Evolutionary conservation across 306 rosid genomes (phyloP).

Genomic region (Abrus precatorius): DNA sequence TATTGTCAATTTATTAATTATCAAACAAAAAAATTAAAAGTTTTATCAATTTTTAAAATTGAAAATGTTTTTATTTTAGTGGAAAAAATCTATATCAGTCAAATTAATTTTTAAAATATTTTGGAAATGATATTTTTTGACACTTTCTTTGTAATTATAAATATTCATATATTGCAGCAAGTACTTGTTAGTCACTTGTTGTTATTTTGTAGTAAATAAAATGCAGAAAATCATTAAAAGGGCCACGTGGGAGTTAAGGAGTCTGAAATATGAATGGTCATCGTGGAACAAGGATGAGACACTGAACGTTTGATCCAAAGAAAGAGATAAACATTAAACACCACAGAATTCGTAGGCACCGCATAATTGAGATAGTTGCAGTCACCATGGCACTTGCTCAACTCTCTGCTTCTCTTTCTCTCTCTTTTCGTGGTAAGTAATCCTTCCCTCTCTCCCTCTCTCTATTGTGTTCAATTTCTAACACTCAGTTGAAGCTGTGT

Average conservation of each 20-base stretch:
- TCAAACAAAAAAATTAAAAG: too few relatives aligned
- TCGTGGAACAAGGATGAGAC: constrained; percentile 11
- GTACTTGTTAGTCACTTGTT: neutral
- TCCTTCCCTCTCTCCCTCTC: constrained; percentile 9
- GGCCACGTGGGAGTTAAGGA: constrained; percentile 44
- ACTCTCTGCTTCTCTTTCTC: constrained; percentile 67
- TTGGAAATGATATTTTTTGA: neutral
- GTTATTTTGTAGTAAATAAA: too few relatives aligned
- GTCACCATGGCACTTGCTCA: constrained; percentile 63
- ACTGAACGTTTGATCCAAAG: neutral
- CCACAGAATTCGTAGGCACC: neutral
- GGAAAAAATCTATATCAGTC: too few relatives aligned
- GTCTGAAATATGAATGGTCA: constrained; percentile 15
- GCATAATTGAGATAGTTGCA: constrained; percentile 4
- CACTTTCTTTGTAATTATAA: neutral
- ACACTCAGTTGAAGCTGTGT: constrained; percentile 29
- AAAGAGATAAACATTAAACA: constrained; percentile 44
- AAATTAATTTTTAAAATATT: too few relatives aligned
- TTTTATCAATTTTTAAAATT: too few relatives aligned
- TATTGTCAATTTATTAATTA: too few relatives aligned
- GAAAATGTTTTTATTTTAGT: too few relatives aligned
- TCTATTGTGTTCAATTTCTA: neutral
- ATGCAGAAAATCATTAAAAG: neutral
- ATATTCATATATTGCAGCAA: neutral
- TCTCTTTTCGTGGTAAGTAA: constrained; percentile 61